Conservation (phyloP, 495 filamentous ascomycete genomes). For the Xylaria sp. region DNA sequence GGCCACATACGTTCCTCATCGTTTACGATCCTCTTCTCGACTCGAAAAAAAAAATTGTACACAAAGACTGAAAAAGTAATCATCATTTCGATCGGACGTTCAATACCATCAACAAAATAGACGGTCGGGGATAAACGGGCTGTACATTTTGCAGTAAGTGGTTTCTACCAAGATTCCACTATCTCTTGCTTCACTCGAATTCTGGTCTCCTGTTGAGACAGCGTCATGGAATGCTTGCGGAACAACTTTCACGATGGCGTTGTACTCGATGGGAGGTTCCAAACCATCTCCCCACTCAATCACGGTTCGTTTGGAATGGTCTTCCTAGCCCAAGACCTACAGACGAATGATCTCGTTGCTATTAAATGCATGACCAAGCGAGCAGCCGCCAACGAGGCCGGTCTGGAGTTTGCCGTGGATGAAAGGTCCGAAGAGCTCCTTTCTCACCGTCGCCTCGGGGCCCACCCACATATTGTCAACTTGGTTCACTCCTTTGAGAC, state of each 20-base stretch:
- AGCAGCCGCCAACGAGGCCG: slow-evolving; percentile 58
- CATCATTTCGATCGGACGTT: slow-evolving; percentile 39
- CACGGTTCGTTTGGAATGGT: slow-evolving; percentile 99
- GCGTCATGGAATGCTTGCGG: slow-evolving; percentile 79
- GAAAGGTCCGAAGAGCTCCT: slow-evolving; percentile 87
- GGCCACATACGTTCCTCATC: slow-evolving; percentile 32
- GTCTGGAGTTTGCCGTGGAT: slow-evolving; percentile 68
- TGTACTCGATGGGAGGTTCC: slow-evolving; percentile 83
- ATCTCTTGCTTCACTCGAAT: slow-evolving; percentile 31
- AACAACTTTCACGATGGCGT: slow-evolving; percentile 75
- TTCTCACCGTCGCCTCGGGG: slow-evolving; percentile 77
- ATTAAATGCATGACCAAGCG: slow-evolving; percentile 94
- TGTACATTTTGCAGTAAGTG: slow-evolving; percentile 42
- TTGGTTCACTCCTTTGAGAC: slow-evolving; percentile 92
- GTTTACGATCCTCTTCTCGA: slow-evolving; percentile 41
- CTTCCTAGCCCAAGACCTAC: slow-evolving; percentile 83
- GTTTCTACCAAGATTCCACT: slow-evolving; percentile 31
- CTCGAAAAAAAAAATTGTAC: slow-evolving; percentile 48
- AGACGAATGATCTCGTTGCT: slow-evolving; percentile 79
- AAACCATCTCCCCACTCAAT: slow-evolving; percentile 91
- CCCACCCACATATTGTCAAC: slow-evolving; percentile 93
- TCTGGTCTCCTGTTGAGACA: slow-evolving; percentile 40
- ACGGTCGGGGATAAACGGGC: slow-evolving; percentile 39
- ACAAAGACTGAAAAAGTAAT: slow-evolving; percentile 49
- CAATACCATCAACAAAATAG: slow-evolving; percentile 45